Conservation (phyloP, 768 basidiomycete genomes). For the Pulveroboletus frians region DNA sequence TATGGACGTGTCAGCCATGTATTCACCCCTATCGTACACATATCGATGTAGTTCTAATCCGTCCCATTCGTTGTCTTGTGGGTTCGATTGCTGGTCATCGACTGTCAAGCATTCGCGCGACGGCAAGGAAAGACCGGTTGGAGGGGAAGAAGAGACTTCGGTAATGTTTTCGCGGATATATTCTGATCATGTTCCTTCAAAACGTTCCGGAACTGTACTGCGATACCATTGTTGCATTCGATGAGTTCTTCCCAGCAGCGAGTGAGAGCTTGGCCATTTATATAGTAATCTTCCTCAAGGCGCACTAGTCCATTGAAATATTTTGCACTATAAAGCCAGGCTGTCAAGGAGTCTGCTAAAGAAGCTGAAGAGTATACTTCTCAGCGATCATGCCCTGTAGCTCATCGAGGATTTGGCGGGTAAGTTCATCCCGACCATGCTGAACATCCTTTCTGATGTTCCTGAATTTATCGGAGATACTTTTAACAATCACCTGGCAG, state of each 20-base stretch:
- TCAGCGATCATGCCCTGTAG: constrained; percentile 39
- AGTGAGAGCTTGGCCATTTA: constrained; percentile 37
- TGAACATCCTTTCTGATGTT: constrained; percentile 43
- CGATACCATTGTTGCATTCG: constrained; percentile 35
- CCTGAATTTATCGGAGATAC: constrained; percentile 45
- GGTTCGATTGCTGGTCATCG: neutral
- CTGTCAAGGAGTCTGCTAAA: constrained; percentile 4
- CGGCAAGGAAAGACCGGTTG: constrained; percentile 15
- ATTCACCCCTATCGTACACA: neutral
- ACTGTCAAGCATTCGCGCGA: constrained; percentile 4
- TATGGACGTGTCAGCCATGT: neutral
- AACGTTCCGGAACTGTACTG: constrained; percentile 32
- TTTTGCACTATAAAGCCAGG: constrained; percentile 33
- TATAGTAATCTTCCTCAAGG: constrained; percentile 51
- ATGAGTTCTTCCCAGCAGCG: constrained; percentile 39
- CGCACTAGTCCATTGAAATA: constrained; percentile 52
- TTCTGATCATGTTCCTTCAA: constrained; percentile 47
- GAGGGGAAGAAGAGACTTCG: constrained; percentile 38
- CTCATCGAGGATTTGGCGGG: constrained; percentile 41
- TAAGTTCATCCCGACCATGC: constrained; percentile 40
- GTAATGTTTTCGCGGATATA: constrained; percentile 47
- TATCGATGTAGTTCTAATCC: neutral
- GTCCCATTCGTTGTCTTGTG: neutral
- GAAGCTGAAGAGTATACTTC: constrained; percentile 15
- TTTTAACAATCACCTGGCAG: constrained; percentile 43